phyloP scores from a whole-genome alignment of 2,329 filamentous ascomycete species.

The Xylaria sp. region DNA sequence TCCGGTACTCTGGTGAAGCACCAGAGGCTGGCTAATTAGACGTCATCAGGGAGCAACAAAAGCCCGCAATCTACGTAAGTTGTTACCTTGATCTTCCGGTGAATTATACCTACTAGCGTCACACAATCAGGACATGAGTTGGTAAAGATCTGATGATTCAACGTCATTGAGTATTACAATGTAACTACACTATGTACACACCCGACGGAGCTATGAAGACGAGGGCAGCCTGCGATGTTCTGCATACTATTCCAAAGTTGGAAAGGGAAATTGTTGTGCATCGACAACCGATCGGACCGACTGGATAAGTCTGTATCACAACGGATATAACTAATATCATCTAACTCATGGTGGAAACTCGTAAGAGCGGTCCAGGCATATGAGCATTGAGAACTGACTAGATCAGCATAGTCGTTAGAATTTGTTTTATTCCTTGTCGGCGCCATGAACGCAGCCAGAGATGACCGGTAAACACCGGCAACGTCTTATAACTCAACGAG shows the following conservation, averaged over 20 bases:
- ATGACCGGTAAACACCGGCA: neutral
- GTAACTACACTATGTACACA: constrained; percentile 7
- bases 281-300: constrained; percentile 22
- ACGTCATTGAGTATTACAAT: neutral
- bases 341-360: neutral
- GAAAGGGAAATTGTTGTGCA: neutral
- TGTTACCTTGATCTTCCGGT: constrained; percentile 3
- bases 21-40: constrained; percentile 20
- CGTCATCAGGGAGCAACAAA: constrained; percentile 8
- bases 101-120: constrained; percentile 3
- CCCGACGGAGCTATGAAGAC: constrained; percentile 7
- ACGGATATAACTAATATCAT: constrained; percentile 4
- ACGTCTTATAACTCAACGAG: neutral
- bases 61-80: constrained; percentile 11
- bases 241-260: neutral
- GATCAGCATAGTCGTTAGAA: neutral
- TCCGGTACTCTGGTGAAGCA: constrained; percentile 12
- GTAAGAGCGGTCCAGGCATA: neutral
- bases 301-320: constrained; percentile 11
- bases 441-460: neutral
- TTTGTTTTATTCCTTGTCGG: neutral
- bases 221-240: neutral
- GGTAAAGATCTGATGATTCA: neutral
- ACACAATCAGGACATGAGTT: neutral
- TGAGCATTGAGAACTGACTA: constrained; percentile 1